Percentiles rank a stretch among this genome's conserved stretches.
Evolutionary conservation across 2,329 filamentous ascomycete species (phyloP).

Genomic region (Talaromyces sp.): DNA sequence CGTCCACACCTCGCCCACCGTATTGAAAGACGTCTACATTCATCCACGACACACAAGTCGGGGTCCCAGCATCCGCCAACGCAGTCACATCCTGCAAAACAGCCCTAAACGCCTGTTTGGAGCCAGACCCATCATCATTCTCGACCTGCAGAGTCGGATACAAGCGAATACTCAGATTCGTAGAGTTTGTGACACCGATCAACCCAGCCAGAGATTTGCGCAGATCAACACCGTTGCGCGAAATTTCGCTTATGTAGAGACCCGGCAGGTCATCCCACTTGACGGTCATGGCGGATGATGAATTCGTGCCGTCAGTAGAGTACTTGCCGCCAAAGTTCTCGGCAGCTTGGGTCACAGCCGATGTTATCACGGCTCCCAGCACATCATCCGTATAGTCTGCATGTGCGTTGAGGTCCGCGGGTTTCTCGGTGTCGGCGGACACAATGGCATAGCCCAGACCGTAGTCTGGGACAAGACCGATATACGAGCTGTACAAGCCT

Average conservation of each 20-base stretch:
- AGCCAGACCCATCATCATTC: background rate
- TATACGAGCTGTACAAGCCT: background rate
- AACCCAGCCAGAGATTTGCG: background rate
- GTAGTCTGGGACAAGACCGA: background rate
- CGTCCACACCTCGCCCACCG: constrained; percentile 17
- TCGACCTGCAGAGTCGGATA: background rate
- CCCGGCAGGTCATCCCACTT: background rate
- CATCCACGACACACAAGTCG: constrained; percentile 25
- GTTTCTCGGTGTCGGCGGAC: background rate
- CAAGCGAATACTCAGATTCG: background rate
- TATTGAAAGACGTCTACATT: constrained; percentile 18
- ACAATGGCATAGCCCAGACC: background rate
- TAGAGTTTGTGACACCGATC: background rate
- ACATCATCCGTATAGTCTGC: background rate
- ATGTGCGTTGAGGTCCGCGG: constrained; percentile 1
- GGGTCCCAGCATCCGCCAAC: constrained; percentile 18
- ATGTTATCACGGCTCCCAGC: background rate
- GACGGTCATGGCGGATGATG: background rate
- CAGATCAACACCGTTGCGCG: background rate
- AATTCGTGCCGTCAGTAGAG: background rate
- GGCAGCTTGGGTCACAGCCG: background rate
- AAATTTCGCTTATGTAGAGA: background rate
- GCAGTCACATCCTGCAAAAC: constrained; percentile 20
- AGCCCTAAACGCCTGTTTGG: constrained; percentile 12
- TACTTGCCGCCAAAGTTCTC: background rate